Conservation (phyloP, 495 filamentous ascomycete species). For the Aspergillus bridgeri region DNA sequence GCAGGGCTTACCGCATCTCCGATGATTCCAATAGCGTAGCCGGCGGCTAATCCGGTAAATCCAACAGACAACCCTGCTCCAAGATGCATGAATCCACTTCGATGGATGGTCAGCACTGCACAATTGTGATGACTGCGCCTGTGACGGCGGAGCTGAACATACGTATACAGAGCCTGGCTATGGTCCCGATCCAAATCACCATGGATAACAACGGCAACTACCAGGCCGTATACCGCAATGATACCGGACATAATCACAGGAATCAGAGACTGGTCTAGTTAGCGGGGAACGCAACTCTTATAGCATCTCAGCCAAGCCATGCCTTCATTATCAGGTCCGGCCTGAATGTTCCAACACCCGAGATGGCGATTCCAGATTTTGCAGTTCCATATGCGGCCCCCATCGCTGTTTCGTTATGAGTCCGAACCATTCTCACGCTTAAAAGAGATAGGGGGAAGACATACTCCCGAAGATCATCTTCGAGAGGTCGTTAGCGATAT, state of each 20-base stretch:
- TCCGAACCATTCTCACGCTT: constrained; percentile 13
- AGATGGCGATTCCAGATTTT: constrained; percentile 94
- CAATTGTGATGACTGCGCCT: background rate
- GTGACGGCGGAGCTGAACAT: constrained; percentile 24
- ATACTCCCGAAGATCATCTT: constrained; percentile 89
- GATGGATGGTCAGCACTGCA: constrained; percentile 15
- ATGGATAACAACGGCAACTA: constrained; percentile 92
- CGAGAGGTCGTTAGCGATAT: constrained; percentile 23
- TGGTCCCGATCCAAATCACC: constrained; percentile 71
- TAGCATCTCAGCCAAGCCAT: constrained; percentile 14
- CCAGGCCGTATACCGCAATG: constrained; percentile 95
- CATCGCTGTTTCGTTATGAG: constrained; percentile 53
- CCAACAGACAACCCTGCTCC: constrained; percentile 89
- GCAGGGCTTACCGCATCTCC: constrained; percentile 68
- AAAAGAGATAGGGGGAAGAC: constrained; percentile 24
- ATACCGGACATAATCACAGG: constrained; percentile 99
- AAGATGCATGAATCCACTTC: constrained; percentile 86
- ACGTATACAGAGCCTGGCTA: constrained; percentile 72
- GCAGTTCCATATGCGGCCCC: constrained; percentile 97
- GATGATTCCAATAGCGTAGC: constrained; percentile 93
- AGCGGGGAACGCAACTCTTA: constrained; percentile 19
- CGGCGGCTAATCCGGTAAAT: constrained; percentile 88
- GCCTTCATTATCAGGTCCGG: constrained; percentile 99
- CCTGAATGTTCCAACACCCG: constrained; percentile 88
- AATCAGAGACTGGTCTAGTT: constrained; percentile 66